Evolutionary conservation across 2,329 filamentous ascomycete species (phyloP), one percentile per base, ranked within the genome.

Genomic region (Tolypocladium sp.): DNA sequence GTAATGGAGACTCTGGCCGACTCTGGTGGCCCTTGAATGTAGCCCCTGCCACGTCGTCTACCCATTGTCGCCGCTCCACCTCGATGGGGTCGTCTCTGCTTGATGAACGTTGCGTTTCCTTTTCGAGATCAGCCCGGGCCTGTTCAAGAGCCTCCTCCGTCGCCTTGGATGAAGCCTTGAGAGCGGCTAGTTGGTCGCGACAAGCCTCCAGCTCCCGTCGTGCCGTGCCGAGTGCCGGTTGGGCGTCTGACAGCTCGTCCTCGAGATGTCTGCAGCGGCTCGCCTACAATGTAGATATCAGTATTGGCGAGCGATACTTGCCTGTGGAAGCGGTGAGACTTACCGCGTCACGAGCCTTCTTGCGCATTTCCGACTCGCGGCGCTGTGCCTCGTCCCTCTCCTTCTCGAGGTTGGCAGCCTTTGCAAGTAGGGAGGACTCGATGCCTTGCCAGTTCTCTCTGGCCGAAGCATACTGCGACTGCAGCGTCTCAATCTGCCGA

Each of bases 401-500:
- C 70, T 89, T 94, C 71, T 99, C 94, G 12, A 97, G 78, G 56
- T 79, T 87, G 4, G 87, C 82, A 13, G 94, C 82, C 59, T 92
- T 85, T 27, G 90, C 85, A 56, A 93, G 82, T 38, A 99, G 76
- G 2, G 90, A 95, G 12, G 89, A 85, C 73, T 99, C 93, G 62
- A 99, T 95, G 0, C 92, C 91, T 70, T 97, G 92, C 94, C 95
- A 99, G 67, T 99, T 99, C 69, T 96, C 91, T 65, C 91, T 94
- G 1, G 94, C 94, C 58, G 95, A 87, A 1, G 92, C 87, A 73
- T 99, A 96, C 71, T 99, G 95, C 8, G 90, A 94, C 73, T 99
- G 94, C 42, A 99, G 76, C 0, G 91, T 97, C 76, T 99, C 94
- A 58, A 99, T 89, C 73, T 99, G 95, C 46, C 94, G 86, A 51